phyloP scores from a whole-genome alignment of 164 flowering plant genomes.

The Stephania yunnanensis region DNA sequence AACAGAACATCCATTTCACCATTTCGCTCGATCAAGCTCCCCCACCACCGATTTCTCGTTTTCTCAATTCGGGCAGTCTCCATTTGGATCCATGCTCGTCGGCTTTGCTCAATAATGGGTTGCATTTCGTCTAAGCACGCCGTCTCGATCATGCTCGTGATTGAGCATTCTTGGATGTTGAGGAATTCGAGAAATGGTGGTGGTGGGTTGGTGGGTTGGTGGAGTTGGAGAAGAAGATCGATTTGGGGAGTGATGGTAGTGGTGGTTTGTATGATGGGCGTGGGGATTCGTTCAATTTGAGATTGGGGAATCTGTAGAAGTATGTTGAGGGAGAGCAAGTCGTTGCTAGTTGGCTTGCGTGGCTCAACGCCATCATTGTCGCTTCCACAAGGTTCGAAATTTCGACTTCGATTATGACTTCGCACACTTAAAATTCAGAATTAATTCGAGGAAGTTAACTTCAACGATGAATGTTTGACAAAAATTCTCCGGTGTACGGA shows the following conservation, averaged over 20 bases:
- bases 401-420: no score
- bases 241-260: background rate
- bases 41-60: background rate
- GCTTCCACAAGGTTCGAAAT: no score
- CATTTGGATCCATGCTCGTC: constrained; percentile 5
- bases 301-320: constrained; percentile 43
- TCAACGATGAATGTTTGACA: no score
- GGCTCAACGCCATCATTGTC: constrained; percentile 49
- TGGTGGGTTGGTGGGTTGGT: constrained; percentile 2
- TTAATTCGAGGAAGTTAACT: no score
- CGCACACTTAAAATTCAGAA: no score
- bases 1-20: background rate
- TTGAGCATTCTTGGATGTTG: constrained; percentile 24
- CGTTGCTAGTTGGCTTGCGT: constrained; percentile 88
- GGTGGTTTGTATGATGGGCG: constrained; percentile 19
- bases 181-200: constrained; percentile 15
- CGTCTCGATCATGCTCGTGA: constrained; percentile 33
- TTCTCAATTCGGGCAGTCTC: background rate
- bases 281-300: constrained; percentile 30
- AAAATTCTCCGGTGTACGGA: no score
- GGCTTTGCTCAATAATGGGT: constrained; percentile 35
- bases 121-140: constrained; percentile 53
- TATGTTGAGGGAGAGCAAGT: constrained; percentile 58
- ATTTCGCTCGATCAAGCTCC: no score
- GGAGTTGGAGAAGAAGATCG: constrained; percentile 19